phyloP scores from a whole-genome alignment of 257 asterid species.

The Apocynum venetum region DNA sequence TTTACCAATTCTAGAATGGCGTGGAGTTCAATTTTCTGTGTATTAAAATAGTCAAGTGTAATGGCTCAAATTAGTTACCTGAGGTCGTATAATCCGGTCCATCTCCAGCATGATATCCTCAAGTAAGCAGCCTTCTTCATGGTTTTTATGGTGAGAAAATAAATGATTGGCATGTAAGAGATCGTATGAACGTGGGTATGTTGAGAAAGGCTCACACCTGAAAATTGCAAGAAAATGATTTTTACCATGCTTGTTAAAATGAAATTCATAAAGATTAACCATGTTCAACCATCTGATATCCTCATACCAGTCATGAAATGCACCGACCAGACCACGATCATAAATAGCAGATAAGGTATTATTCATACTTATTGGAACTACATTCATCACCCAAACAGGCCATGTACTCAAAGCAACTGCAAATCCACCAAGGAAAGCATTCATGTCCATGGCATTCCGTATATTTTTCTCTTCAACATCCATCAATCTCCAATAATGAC shows the following conservation, averaged over 20 bases:
- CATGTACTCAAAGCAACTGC: conserved; percentile 78
- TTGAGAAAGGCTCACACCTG: conserved; percentile 95
- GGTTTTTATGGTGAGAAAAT: conserved; percentile 51
- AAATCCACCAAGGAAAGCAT: conserved; percentile 86
- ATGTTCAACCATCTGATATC: neutral
- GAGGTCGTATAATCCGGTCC: conserved; percentile 83
- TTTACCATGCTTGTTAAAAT: neutral
- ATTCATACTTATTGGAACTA: conserved; percentile 56
- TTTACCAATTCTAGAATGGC: neutral
- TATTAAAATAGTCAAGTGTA: neutral
- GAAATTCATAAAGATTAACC: neutral
- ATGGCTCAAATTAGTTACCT: conserved; percentile 35
- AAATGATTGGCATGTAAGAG: conserved; percentile 49
- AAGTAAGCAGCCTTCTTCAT: conserved; percentile 64
- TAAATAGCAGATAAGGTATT: conserved; percentile 77
- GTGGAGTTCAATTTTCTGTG: neutral
- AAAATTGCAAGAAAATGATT: conserved; percentile 14
- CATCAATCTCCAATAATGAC: conserved; percentile 94
- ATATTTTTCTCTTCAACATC: conserved; percentile 58
- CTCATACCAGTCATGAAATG: conserved; percentile 81
- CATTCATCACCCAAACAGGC: conserved; percentile 90
- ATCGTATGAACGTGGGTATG: conserved; percentile 88
- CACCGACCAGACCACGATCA: conserved; percentile 73
- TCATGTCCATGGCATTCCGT: conserved; percentile 89
- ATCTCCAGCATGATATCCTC: conserved; percentile 90